These are phyloP conservation scores for Mucor plumbeus DNA, from an alignment of 371 early-diverging fungal species.

Conservation along the genomic window DNA sequence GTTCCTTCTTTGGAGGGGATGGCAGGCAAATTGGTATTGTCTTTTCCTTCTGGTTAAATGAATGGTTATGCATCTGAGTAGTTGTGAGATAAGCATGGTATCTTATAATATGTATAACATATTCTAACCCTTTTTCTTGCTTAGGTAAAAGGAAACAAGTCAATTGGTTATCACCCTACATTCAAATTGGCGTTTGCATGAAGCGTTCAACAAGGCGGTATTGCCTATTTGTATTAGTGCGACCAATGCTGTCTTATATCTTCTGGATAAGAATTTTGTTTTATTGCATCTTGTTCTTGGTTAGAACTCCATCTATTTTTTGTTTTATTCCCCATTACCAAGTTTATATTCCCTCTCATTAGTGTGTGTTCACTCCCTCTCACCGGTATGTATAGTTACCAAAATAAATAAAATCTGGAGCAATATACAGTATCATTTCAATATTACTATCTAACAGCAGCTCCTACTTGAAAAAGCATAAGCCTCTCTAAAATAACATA, in stretches of 20 bases:
- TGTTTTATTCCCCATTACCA: too few species aligned
- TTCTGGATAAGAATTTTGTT: too few species aligned
- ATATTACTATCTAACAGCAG: too few species aligned
- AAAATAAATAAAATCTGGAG: too few species aligned
- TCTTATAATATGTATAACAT: slow-evolving; percentile 15
- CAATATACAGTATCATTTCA: too few species aligned
- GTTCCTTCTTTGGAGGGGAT: slow-evolving; percentile 26
- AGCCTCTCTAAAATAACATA: too few species aligned
- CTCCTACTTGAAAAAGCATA: too few species aligned
- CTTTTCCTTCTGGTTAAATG: slow-evolving; percentile 22
- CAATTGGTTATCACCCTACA: slow-evolving; percentile 19
- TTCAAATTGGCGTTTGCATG: slow-evolving; percentile 21
- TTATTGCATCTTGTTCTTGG: too few species aligned
- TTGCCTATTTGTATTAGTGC: slow-evolving; percentile 19
- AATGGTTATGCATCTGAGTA: slow-evolving; percentile 21
- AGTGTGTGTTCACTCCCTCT: too few species aligned
- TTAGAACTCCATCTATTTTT: too few species aligned
- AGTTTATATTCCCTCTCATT: too few species aligned
- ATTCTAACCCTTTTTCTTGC: slow-evolving; percentile 22
- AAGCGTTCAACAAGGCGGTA: slow-evolving; percentile 15
- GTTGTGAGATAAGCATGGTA: slow-evolving; percentile 19
- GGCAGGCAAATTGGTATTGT: slow-evolving; percentile 25
- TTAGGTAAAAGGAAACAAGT: slow-evolving; percentile 22
- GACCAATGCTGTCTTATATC: slow-evolving; percentile 13
- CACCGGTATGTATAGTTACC: too few species aligned